Evolutionary conservation across 2,329 filamentous ascomycete species (phyloP).

Genomic region (Aspergillus versicolor): DNA sequence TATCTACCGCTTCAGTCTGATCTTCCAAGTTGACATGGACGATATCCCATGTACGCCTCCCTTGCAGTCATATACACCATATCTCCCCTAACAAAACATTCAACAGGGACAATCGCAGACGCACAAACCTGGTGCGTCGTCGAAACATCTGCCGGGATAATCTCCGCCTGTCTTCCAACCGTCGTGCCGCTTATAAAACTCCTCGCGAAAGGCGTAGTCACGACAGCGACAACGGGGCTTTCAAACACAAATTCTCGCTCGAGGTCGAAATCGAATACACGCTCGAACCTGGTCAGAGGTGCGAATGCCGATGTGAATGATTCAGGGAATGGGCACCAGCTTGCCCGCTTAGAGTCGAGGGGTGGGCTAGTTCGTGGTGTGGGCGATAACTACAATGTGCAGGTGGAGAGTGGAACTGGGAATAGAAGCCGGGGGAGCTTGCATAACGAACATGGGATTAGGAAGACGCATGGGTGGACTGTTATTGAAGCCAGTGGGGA

Average conservation of each 20-base stretch:
- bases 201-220: not conserved
- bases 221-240: not conserved
- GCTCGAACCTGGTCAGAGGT: too few relatives aligned
- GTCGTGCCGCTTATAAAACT: not conserved
- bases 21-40: not conserved
- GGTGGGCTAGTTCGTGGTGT: not conserved
- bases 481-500: not conserved
- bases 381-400: not conserved
- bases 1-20: conserved; percentile 10
- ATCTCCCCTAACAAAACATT: not conserved
- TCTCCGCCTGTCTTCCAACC: conserved; percentile 5
- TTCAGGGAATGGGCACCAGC: not conserved
- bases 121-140: conserved; percentile 10
- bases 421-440: not conserved
- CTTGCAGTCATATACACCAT: too few relatives aligned
- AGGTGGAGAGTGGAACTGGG: not conserved
- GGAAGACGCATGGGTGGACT: not conserved
- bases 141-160: conserved; percentile 4
- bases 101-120: conserved; percentile 1
- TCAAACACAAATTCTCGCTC: not conserved
- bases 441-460: not conserved
- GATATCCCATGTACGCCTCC: not conserved
- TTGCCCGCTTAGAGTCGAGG: not conserved
- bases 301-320: too few relatives aligned
- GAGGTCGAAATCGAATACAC: not conserved